Evolutionary conservation across 179 eudicot species (phyloP).

Genomic region (Amaranthus tricolor): DNA sequence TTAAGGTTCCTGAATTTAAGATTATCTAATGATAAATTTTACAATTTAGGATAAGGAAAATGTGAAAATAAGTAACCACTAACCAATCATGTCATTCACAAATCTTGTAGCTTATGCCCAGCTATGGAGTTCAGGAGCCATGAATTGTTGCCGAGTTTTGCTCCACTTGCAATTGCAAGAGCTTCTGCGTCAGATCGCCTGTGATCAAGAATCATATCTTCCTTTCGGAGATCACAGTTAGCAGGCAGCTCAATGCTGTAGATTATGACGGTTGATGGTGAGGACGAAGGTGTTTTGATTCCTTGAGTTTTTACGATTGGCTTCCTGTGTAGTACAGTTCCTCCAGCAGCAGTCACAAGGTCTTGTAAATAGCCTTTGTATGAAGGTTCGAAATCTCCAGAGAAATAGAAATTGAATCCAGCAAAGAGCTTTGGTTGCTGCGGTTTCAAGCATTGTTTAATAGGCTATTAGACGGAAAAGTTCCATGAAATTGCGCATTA

Average conservation of each 20-base stretch:
- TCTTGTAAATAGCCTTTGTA: conserved; percentile 77
- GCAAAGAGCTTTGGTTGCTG: conserved; percentile 86
- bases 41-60: neutral
- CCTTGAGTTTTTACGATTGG: conserved; percentile 49
- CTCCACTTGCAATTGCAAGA: conserved; percentile 59
- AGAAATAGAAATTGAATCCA: conserved; percentile 59
- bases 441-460: conserved; percentile 18
- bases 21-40: neutral
- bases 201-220: conserved; percentile 27
- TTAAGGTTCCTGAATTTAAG: neutral
- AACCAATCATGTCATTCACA: conserved; percentile 15
- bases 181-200: conserved; percentile 71
- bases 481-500: neutral
- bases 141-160: conserved; percentile 54
- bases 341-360: conserved; percentile 81
- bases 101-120: conserved; percentile 55
- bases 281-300: conserved; percentile 12
- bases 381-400: conserved; percentile 62
- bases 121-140: conserved; percentile 88
- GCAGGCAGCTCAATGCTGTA: conserved; percentile 70
- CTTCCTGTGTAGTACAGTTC: conserved; percentile 68
- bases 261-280: conserved; percentile 43
- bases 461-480: neutral
- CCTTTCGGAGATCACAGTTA: conserved; percentile 39
- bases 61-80: neutral